Base-by-base conservation (phyloP, 1,284 basidiomycete genomes). In the Cutaneotrichosporon cavernicola region DNA sequence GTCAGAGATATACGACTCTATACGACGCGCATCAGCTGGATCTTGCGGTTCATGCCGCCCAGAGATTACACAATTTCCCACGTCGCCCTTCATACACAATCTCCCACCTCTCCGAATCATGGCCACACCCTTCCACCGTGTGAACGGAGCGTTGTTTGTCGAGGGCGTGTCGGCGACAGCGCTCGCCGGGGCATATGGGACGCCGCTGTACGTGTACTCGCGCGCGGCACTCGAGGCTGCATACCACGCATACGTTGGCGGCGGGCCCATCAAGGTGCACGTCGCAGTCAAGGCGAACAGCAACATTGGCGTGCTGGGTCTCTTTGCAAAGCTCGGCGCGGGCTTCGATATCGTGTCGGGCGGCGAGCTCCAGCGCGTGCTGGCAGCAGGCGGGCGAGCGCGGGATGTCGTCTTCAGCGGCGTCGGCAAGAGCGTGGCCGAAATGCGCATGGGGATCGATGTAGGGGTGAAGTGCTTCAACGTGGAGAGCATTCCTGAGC, bases 391-490 rank as follows among this genome's bases (percentile, higher is more conserved):
- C 16, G 63, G 63, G 5, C 22, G 38, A 10, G 59, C 63, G 1
- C 6, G 16, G 0, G 55, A 64, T 50, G 31, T 31, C 6, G 63
- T 64, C 4, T 64, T 64, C 63, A 52, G 47, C 4, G 63, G 63
- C n/a, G 63, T 61, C 10, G 63, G 63, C 49, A 64, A 64, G 50
- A 49, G n/a, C 4, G 55, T 26, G 7, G 59, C 47, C 38, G 63
- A 64, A 40, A 64, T 64, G 63, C 55, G 55, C 13, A 34, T n/a
- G 6, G 63, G 59, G 4, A 59, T 61, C n/a, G 16, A 30, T 5
- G 63, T 49, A 6, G 63, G 63, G 3, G 63, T 64, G 21, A 64
- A 64, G 55, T 64, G 63, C 49, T 64, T 64, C 59, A 64, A 64
- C 56, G 63, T 64, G 47, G 63, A 64, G 63, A 58, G 55, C 22